Percentiles rank a stretch among this genome's conserved stretches.
phyloP scores from a whole-genome alignment of 495 filamentous ascomycete species.

The Sabuloglossum arenarium region DNA sequence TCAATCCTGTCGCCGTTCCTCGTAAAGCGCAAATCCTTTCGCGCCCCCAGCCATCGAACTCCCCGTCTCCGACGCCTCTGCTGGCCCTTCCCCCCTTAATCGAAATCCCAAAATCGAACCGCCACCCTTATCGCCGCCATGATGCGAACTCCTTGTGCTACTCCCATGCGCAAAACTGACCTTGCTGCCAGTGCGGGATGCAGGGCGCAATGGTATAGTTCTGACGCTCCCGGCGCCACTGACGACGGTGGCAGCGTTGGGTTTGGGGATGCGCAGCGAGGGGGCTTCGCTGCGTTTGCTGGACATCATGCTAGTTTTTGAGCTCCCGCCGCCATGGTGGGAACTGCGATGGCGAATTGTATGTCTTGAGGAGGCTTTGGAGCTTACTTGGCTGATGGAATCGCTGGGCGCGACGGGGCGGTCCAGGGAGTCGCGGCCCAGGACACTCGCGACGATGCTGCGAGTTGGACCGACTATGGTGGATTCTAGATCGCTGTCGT shows the following conservation, averaged over 20 bases:
- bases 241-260: background rate
- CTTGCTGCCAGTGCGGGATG: no score
- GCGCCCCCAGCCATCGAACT: background rate
- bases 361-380: background rate
- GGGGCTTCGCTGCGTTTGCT: no score
- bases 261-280: no score
- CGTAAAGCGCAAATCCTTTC: background rate
- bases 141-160: background rate
- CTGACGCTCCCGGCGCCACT: background rate
- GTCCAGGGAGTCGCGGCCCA: background rate
- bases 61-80: background rate
- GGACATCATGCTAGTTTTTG: no score
- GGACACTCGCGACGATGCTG: background rate
- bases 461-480: background rate
- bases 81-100: background rate
- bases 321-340: background rate
- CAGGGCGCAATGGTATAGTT: no score
- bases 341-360: background rate
- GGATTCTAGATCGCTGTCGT: background rate
- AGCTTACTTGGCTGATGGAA: constrained; percentile 5
- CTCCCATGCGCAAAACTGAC: background rate
- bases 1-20: background rate
- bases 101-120: background rate
- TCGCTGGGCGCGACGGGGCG: constrained; percentile 2
- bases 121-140: no score